phyloP scores from a whole-genome alignment of 495 filamentous ascomycete species.

The Endocarpon pusillum region DNA sequence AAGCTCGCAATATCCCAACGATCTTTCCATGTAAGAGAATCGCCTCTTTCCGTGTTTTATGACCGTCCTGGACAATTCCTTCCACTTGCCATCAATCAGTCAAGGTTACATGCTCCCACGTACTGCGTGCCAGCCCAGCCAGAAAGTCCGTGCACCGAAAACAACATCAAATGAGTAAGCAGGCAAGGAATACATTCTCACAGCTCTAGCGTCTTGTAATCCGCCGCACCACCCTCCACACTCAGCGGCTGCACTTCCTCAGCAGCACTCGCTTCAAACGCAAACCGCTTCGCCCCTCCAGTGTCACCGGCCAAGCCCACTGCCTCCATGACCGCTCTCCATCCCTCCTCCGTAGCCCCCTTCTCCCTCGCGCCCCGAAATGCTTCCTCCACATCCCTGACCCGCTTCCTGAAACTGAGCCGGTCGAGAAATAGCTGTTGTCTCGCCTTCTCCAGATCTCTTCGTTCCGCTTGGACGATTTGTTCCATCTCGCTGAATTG shows the following conservation, averaged over 20 bases:
- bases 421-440: slow-evolving; percentile 90
- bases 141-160: too few species aligned
- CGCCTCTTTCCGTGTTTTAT: too few species aligned
- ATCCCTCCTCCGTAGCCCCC: slow-evolving; percentile 43
- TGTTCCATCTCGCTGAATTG: slow-evolving; percentile 95
- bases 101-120: too few species aligned
- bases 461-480: slow-evolving; percentile 75
- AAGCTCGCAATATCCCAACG: too few species aligned
- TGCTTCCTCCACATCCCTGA: slow-evolving; percentile 65
- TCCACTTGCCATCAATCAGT: too few species aligned
- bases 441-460: slow-evolving; percentile 76
- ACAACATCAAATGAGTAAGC: neutral
- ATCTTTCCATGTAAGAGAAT: too few species aligned
- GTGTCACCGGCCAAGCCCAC: slow-evolving; percentile 22
- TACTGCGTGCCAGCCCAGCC: too few species aligned
- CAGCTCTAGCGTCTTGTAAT: slow-evolving; percentile 31
- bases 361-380: slow-evolving; percentile 41
- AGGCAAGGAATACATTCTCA: slow-evolving; percentile 12
- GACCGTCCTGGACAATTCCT: too few species aligned
- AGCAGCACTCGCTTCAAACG: slow-evolving; percentile 33
- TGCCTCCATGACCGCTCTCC: slow-evolving; percentile 31
- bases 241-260: slow-evolving; percentile 47
- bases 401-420: slow-evolving; percentile 72
- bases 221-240: slow-evolving; percentile 31
- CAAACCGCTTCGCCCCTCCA: slow-evolving; percentile 37